Evolutionary conservation across 2,329 filamentous ascomycete genomes (phyloP).

Genomic region (Phialemoniopsis sp.): DNA sequence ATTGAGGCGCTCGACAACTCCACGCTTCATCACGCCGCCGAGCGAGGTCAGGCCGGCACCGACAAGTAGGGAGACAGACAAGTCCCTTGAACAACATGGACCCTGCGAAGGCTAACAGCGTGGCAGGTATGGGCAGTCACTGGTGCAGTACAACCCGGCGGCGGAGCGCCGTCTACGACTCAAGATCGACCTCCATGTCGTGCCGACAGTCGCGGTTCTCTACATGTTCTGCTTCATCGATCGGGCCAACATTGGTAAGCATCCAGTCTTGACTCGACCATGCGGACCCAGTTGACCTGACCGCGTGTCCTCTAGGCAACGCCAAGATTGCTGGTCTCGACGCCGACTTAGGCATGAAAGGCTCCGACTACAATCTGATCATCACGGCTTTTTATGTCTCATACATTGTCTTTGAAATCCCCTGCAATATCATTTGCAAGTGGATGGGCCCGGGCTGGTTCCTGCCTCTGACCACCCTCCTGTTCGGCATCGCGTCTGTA

Average conservation of each 20-base stretch:
- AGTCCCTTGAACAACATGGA: no score
- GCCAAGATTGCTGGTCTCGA: slow-evolving; percentile 62
- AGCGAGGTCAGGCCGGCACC: no score
- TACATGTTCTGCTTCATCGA: slow-evolving; percentile 63
- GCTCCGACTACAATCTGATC: slow-evolving; percentile 50
- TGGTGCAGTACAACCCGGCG: slow-evolving; percentile 12
- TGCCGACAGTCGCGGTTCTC: slow-evolving; percentile 52
- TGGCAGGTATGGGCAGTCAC: no score
- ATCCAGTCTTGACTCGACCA: no score
- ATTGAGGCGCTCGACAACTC: background rate
- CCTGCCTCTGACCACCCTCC: slow-evolving; percentile 58
- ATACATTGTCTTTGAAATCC: slow-evolving; percentile 62
- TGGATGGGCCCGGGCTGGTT: slow-evolving; percentile 65
- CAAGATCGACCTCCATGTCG: slow-evolving; percentile 54
- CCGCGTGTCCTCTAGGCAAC: no score
- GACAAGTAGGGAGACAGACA: no score
- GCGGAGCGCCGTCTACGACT: slow-evolving; percentile 44
- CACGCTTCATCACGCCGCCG: background rate
- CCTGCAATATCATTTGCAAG: slow-evolving; percentile 63
- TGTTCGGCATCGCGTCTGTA: slow-evolving; percentile 77
- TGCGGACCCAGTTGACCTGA: no score
- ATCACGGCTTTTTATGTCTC: slow-evolving; percentile 58
- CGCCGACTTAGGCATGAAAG: slow-evolving; percentile 47
- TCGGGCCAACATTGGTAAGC: slow-evolving; percentile 53
- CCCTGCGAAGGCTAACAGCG: no score